Evolutionary conservation across 495 filamentous ascomycete species (phyloP).

Genomic region (Terfezia boudieri): DNA sequence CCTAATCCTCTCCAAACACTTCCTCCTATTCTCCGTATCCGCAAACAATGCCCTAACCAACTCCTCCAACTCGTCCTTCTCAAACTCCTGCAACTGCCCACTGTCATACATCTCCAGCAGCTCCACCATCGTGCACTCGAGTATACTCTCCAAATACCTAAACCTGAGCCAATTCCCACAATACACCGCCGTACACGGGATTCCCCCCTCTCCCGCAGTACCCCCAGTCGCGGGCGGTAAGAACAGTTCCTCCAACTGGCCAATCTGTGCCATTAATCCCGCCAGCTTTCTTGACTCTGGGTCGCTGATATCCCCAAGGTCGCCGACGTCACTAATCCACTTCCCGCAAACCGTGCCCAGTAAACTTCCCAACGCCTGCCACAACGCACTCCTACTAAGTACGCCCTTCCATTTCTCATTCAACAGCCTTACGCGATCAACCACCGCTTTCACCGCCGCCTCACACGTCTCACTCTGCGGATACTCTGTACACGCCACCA

Average conservation of each 20-base stretch:
- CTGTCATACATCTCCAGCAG: constrained; percentile 77
- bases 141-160: constrained; percentile 65
- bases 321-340: constrained; percentile 63
- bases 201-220: constrained; percentile 9
- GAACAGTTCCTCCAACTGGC: constrained; percentile 52
- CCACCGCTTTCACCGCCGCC: constrained; percentile 43
- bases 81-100: constrained; percentile 66
- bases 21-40: constrained; percentile 55
- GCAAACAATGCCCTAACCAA: constrained; percentile 77
- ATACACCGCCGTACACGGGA: constrained; percentile 57
- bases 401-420: constrained; percentile 57
- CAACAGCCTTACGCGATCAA: constrained; percentile 43
- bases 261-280: constrained; percentile 46
- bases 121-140: constrained; percentile 75
- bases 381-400: constrained; percentile 56
- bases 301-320: constrained; percentile 66
- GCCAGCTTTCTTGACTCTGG: constrained; percentile 65
- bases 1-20: constrained; percentile 53
- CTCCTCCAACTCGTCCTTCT: constrained; percentile 64
- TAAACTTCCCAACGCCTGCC: constrained; percentile 66
- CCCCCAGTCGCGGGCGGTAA: constrained; percentile 22
- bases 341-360: constrained; percentile 60
- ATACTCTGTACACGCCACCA: constrained; percentile 35
- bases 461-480: constrained; percentile 45
- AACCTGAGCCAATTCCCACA: constrained; percentile 70